Base-by-base conservation (phyloP, 1,284 basidiomycete species). In the Fomitopsis betulina region DNA sequence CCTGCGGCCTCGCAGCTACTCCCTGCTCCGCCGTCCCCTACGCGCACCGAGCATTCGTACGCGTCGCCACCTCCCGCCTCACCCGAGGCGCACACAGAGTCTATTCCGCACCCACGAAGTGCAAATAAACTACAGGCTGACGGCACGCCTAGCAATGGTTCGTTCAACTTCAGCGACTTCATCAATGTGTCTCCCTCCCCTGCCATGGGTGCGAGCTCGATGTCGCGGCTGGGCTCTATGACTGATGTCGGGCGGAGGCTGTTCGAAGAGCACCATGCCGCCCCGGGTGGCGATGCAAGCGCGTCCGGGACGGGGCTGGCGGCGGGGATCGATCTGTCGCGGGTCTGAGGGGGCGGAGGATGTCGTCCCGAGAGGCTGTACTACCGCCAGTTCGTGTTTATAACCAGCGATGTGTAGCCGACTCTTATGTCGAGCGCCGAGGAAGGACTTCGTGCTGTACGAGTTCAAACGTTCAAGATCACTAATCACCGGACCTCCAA, bases 121-220 rank as follows among this genome's bases (percentile, higher is more conserved):
- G 47, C 25, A 30, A 45, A 42, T 32, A 33, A 38, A 40, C 58
- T 15, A 35, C 40, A 58, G 37, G 51, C 55, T 9, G 61, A 71
- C 38, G 42, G 73, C 12, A 78, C 75, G 8, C 78, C 78, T 0
- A 73, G 55, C 51, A 57, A 73, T n/a, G 63, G 71, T 51, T 70
- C 75, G 42, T 89, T 90, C 71, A 86, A 87, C 68, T 74, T 89
- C 59, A 80, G 80, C 63, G 88, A 90, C 58, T 90, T 84, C 66
- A 83, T 90, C 66, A 85, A 90, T 62, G 83, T 85, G 38, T 87
- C 87, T 21, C 87, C 88, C 2, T 85, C 85, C 2, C 84, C 85
- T 1, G 71, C 75, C 17, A 65, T 75, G 62, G 74, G 47, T 62
- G 51, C 60, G 61, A 68, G 52, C 60, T 59, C 54, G 58, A 68